Conservation (phyloP, 805 yeast genomes). For the Monosporozyma unispora region DNA sequence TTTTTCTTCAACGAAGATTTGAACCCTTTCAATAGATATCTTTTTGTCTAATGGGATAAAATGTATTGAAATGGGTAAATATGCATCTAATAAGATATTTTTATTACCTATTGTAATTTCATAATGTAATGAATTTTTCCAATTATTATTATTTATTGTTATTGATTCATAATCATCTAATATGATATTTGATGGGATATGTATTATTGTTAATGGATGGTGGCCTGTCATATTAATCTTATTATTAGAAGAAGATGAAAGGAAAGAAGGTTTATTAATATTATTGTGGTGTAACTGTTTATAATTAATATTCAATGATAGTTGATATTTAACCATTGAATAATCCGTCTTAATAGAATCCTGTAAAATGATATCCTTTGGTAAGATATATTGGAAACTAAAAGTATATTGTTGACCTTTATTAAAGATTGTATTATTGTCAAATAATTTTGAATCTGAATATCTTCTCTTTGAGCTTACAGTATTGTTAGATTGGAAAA, state of each 20-base stretch:
- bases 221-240: background rate
- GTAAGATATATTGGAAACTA: slow-evolving; percentile 82
- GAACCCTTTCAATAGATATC: slow-evolving; percentile 67
- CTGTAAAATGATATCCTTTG: slow-evolving; percentile 53
- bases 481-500: background rate
- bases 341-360: slow-evolving; percentile 70
- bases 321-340: slow-evolving; percentile 62
- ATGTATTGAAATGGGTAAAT: slow-evolving; percentile 72
- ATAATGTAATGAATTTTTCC: slow-evolving; percentile 86
- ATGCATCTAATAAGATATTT: slow-evolving; percentile 70
- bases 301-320: slow-evolving; percentile 42
- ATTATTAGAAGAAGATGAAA: background rate
- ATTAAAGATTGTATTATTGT: slow-evolving; percentile 11
- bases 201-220: slow-evolving; percentile 49
- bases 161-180: slow-evolving; percentile 89
- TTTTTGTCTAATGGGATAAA: slow-evolving; percentile 75
- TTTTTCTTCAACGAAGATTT: slow-evolving; percentile 79
- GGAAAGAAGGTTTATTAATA: background rate
- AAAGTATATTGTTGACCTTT: slow-evolving; percentile 84
- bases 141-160: slow-evolving; percentile 71
- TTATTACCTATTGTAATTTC: slow-evolving; percentile 87
- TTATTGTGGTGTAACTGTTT: background rate
- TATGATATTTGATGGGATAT: slow-evolving; percentile 67
- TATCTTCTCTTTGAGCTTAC: background rate
- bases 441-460: background rate